phyloP scores from a whole-genome alignment of 371 early-diverging fungal species.

The Blakeslea trispora region DNA sequence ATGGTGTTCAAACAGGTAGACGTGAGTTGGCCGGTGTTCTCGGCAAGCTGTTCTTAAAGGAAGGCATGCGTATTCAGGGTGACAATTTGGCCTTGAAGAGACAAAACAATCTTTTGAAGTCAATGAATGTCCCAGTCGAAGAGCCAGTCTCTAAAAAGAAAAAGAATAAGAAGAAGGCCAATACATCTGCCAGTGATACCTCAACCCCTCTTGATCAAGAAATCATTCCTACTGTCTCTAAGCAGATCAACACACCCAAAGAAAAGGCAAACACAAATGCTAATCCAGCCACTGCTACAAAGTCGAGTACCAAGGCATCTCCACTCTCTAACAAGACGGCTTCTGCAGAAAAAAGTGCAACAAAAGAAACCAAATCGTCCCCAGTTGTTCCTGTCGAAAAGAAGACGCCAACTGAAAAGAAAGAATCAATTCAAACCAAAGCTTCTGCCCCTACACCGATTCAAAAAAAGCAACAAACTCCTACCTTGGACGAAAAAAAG shows the following conservation, averaged over 20 bases:
- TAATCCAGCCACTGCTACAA: background rate
- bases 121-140: slow-evolving; percentile 39
- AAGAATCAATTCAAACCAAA: too few relatives aligned
- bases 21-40: slow-evolving; percentile 69
- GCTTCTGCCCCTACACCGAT: background rate
- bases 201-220: slow-evolving; percentile 7
- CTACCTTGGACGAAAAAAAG: background rate
- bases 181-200: slow-evolving; percentile 8
- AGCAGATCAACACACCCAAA: background rate
- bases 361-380: too few relatives aligned
- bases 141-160: slow-evolving; percentile 34
- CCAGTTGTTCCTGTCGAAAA: background rate
- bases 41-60: slow-evolving; percentile 71
- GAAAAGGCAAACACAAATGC: background rate
- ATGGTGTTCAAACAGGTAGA: slow-evolving; percentile 70
- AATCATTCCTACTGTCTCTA: background rate
- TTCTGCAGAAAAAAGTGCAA: too few relatives aligned
- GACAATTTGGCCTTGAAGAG: slow-evolving; percentile 69
- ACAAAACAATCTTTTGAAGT: slow-evolving; percentile 64
- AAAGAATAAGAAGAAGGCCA: slow-evolving; percentile 50
- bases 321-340: background rate
- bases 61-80: slow-evolving; percentile 71
- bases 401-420: background rate
- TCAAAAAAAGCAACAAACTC: background rate
- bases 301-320: background rate